A percentile compares a stretch with the other conserved stretches of the same genome.
Evolutionary conservation across 768 basidiomycete genomes (phyloP).

Genomic region (Kwoniella shandongensis): DNA sequence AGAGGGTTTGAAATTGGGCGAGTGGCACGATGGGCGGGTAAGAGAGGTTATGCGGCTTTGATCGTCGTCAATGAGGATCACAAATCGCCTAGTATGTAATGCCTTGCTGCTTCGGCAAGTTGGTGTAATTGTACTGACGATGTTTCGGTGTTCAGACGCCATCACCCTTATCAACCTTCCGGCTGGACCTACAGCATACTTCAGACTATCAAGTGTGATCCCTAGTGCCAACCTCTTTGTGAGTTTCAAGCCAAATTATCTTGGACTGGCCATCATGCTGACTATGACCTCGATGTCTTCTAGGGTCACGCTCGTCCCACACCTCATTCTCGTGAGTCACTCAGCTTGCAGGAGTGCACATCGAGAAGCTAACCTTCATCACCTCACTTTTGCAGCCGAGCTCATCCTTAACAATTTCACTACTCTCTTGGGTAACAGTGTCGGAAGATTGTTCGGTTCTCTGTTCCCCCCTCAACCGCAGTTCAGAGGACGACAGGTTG

Average conservation of each 20-base stretch:
- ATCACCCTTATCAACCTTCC: slow-evolving; percentile 90
- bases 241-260: slow-evolving; percentile 15
- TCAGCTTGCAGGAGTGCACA: not conserved
- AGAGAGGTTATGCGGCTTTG: slow-evolving; percentile 80
- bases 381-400: slow-evolving; percentile 60
- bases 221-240: slow-evolving; percentile 84
- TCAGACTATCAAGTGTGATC: slow-evolving; percentile 86
- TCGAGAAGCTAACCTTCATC: not conserved
- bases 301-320: slow-evolving; percentile 92
- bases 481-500: slow-evolving; percentile 93
- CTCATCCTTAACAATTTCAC: slow-evolving; percentile 92
- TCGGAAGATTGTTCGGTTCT: slow-evolving; percentile 94
- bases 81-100: slow-evolving; percentile 83
- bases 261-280: no score
- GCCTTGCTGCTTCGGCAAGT: no score
- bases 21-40: slow-evolving; percentile 90
- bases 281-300: no score
- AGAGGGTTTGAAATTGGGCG: slow-evolving; percentile 86
- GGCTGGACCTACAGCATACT: slow-evolving; percentile 89
- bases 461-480: slow-evolving; percentile 92
- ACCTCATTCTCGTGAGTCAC: slow-evolving; percentile 66
- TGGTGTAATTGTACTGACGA: not conserved
- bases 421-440: slow-evolving; percentile 85
- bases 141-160: slow-evolving; percentile 66
- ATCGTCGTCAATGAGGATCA: slow-evolving; percentile 93